Base-by-base conservation (phyloP, 2,329 filamentous ascomycete species). In the Cryphonectria nitschkei region DNA sequence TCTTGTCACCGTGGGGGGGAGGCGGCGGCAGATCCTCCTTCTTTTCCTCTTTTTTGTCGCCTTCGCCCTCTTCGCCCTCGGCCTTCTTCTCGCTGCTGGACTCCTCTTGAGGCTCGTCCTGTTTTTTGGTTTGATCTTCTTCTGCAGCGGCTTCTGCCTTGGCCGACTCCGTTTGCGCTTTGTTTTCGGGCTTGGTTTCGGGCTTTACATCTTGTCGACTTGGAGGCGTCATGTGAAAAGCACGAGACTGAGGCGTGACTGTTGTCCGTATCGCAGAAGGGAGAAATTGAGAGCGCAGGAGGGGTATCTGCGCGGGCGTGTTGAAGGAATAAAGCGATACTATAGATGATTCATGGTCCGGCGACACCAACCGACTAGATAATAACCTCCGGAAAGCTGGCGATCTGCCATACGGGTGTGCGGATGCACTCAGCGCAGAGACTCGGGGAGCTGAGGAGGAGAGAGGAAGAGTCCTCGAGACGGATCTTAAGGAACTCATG, bases 1-100 rank as follows among this genome's bases (percentile, higher is more conserved):
- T 96, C 86, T 99, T 99, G 84, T 97, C 94, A 73, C 96, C 96
- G 79, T 99, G 96, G 29, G 95, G 95, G n/a, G 96, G 95, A 19
- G 95, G 95, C 32, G 95, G 93, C 16, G 95, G 91, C 39, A 89
- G 81, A 73, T 94, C 89, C 76, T 93, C 89, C 79, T 90, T 87
- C 79, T 91, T 86, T 78, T 88, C 83, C 72, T 87, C 81, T 74
- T 89, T 84, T 76, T 89, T 84, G 70, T 86, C 83, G 66, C 87
- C 82, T 61, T 87, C 83, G 63, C 84, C 81, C 67, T 86, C 81
- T 61, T 82, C 79, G 16, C 76, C 78, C 56, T 85, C 81, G 9
- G 82, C 77, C 65, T 83, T 79, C 68, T 83, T 80, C 46, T 79
- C 80, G 72, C 82, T 81, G 43, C 82, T 81, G 43, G 82, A 82